Percentiles rank a stretch among this genome's conserved stretches.
These are phyloP conservation scores for Aeschynomene evenia DNA, from an alignment of 306 rosid genomes.

Conservation along the genomic window DNA sequence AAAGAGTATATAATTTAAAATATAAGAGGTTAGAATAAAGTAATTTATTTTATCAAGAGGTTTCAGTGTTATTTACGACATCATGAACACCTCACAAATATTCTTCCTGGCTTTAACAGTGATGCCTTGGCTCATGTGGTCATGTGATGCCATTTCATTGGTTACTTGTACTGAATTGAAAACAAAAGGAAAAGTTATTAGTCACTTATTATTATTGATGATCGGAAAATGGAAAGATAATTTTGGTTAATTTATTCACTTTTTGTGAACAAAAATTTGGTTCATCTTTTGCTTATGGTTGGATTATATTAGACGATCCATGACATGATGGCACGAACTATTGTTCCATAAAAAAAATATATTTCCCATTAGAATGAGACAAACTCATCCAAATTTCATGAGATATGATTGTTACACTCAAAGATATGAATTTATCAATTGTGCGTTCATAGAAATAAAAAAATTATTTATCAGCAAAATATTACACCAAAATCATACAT, in stretches of 20 bases:
- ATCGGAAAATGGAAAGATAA: not conserved
- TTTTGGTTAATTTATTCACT: not conserved
- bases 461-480: conserved; percentile 1
- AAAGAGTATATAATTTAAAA: no score
- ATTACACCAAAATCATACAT: not conserved
- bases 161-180: conserved; percentile 1
- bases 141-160: conserved; percentile 1
- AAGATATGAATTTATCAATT: not conserved
- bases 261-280: no score
- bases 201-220: no score
- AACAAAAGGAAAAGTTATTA: not conserved
- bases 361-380: no score
- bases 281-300: no score
- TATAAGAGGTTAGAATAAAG: not conserved
- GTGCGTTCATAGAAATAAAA: not conserved
- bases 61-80: conserved; percentile 5
- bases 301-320: not conserved
- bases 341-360: not conserved
- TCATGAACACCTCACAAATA: conserved; percentile 17
- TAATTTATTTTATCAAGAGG: not conserved
- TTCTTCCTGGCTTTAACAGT: conserved; percentile 25
- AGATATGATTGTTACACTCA: not conserved
- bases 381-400: not conserved
- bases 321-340: not conserved
- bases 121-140: conserved; percentile 23